Percentiles rank a stretch among this genome's conserved stretches.
phyloP scores from a whole-genome alignment of 768 basidiomycete species.

The Rhodotorula kratochvilovae region DNA sequence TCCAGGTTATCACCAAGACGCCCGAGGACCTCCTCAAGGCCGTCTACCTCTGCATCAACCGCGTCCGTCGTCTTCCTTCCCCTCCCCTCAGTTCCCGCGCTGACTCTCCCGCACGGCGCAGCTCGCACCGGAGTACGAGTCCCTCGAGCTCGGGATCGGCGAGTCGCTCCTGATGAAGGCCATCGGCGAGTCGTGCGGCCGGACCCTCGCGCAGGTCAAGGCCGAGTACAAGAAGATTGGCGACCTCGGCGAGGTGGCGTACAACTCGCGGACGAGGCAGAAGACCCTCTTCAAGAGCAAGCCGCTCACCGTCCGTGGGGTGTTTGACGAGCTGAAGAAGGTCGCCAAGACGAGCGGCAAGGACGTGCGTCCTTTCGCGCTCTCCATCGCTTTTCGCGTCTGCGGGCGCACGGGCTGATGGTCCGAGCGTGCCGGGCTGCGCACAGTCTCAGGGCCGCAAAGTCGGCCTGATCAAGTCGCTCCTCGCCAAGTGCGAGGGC shows the following conservation, averaged over 20 bases:
- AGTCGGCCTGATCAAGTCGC: constrained; percentile 86
- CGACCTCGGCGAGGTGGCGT: constrained; percentile 93
- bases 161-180: constrained; percentile 92
- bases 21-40: constrained; percentile 73
- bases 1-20: constrained; percentile 83
- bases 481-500: constrained; percentile 85
- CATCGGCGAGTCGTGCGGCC: constrained; percentile 90
- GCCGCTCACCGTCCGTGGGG: constrained; percentile 75
- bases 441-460: constrained; percentile 89
- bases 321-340: constrained; percentile 83
- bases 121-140: constrained; percentile 92
- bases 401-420: too few species aligned
- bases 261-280: constrained; percentile 62
- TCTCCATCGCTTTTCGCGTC: background rate
- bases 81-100: background rate
- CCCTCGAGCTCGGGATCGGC: constrained; percentile 91
- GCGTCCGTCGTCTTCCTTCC: constrained; percentile 55
- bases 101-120: constrained; percentile 45
- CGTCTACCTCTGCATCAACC: constrained; percentile 93
- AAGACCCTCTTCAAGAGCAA: constrained; percentile 93
- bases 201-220: constrained; percentile 74
- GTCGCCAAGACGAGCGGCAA: constrained; percentile 65
- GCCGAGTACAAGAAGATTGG: constrained; percentile 90
- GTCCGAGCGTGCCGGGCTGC: too few species aligned
- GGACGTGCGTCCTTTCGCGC: constrained; percentile 3